These are phyloP conservation scores for Boletus reticuloceps DNA, from an alignment of 768 basidiomycete species.

Conservation along the genomic window DNA sequence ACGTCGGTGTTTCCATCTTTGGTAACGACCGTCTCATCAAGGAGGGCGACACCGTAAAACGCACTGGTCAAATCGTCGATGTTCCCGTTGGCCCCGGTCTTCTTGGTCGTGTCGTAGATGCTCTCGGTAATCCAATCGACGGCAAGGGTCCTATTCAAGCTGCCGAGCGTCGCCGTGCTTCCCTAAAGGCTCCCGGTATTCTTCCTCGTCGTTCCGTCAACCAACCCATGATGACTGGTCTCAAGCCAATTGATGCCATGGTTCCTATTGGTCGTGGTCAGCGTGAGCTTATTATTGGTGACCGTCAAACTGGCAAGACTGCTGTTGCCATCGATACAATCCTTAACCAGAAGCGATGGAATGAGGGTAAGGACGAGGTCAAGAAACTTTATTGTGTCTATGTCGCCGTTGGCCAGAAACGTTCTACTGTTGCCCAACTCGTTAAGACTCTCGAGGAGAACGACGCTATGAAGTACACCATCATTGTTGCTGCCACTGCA, in stretches of 20 bases:
- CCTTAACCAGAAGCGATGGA: slow-evolving; percentile 99
- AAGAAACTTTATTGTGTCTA: slow-evolving; percentile 99
- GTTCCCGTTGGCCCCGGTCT: slow-evolving; percentile 97
- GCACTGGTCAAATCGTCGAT: slow-evolving; percentile 99
- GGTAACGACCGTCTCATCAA: slow-evolving; percentile 97
- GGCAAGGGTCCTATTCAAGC: slow-evolving; percentile 97
- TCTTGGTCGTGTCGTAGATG: slow-evolving; percentile 98
- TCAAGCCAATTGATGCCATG: slow-evolving; percentile 99
- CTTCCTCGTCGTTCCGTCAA: slow-evolving; percentile 98
- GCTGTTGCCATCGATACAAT: slow-evolving; percentile 99
- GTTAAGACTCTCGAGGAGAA: slow-evolving; percentile 99
- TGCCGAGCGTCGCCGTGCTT: slow-evolving; percentile 92
- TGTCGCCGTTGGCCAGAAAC: slow-evolving; percentile 99
- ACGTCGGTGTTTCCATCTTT: slow-evolving; percentile 99
- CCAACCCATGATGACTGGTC: slow-evolving; percentile 99
- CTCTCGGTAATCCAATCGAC: slow-evolving; percentile 99
- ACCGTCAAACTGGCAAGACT: slow-evolving; percentile 99
- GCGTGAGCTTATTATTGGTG: slow-evolving; percentile 99
- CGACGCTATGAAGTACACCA: slow-evolving; percentile 99
- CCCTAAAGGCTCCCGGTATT: slow-evolving; percentile 98
- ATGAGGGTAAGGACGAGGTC: slow-evolving; percentile 92
- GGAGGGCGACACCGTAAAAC: slow-evolving; percentile 99
- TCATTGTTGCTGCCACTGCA: slow-evolving; percentile 98
- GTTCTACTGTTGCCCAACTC: slow-evolving; percentile 98
- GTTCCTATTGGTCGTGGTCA: slow-evolving; percentile 99